phyloP scores from a whole-genome alignment of 805 yeast species.

The Kluyveromyces lactis region DNA sequence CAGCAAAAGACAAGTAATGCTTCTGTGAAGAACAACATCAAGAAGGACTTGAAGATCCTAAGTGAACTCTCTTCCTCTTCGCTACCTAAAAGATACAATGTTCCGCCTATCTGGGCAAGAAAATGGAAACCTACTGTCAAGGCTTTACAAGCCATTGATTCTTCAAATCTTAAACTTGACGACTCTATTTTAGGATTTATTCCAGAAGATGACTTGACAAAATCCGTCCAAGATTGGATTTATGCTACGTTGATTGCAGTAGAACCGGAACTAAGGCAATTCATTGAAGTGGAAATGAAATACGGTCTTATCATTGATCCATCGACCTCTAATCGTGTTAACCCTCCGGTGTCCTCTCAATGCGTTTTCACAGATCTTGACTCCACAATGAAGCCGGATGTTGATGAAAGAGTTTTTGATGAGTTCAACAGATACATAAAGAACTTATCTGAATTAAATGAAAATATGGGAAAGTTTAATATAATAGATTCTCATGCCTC shows the following conservation, averaged over 20 bases:
- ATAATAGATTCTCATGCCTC: constrained; percentile 52
- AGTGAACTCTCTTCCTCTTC: constrained; percentile 24
- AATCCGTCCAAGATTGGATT: constrained; percentile 82
- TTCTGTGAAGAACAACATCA: constrained; percentile 26
- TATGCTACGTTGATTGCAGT: constrained; percentile 71
- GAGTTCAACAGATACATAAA: constrained; percentile 48
- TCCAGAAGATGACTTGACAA: constrained; percentile 68
- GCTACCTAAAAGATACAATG: constrained; percentile 54
- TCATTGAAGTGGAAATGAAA: constrained; percentile 66
- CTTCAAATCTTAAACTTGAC: constrained; percentile 29
- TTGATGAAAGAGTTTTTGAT: constrained; percentile 53
- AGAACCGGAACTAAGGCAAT: constrained; percentile 42
- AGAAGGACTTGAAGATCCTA: constrained; percentile 24
- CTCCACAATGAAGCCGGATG: constrained; percentile 55
- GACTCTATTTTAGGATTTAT: constrained; percentile 56
- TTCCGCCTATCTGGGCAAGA: constrained; percentile 79
- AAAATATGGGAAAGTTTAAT: constrained; percentile 46
- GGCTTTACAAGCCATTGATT: constrained; percentile 26
- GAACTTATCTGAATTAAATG: constrained; percentile 44
- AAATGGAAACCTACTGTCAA: constrained; percentile 48
- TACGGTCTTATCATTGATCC: constrained; percentile 66
- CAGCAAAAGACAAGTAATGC: constrained; percentile 24
- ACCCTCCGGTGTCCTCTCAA: constrained; percentile 62
- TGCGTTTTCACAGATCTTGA: constrained; percentile 50
- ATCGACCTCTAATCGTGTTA: constrained; percentile 50